phyloP scores from a whole-genome alignment of 2,329 filamentous ascomycete genomes.

The Monilinia laxa region DNA sequence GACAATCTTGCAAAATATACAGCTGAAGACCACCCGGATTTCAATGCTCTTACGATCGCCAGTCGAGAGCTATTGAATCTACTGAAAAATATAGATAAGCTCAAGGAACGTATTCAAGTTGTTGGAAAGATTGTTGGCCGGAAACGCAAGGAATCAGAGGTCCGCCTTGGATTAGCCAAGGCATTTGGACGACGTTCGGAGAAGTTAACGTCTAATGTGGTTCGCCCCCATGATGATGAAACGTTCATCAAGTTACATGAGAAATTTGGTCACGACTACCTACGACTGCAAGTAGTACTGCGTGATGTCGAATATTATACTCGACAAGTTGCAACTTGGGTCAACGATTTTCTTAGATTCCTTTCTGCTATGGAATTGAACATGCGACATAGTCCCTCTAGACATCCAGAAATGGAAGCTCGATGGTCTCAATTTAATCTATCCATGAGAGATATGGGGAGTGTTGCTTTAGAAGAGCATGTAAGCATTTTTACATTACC shows the following conservation, averaged over 20 bases:
- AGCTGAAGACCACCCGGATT: constrained; percentile 79
- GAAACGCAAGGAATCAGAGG: constrained; percentile 85
- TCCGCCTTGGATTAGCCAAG: constrained; percentile 79
- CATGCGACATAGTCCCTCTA: constrained; percentile 73
- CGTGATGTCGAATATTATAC: constrained; percentile 93
- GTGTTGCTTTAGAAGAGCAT: constrained; percentile 80
- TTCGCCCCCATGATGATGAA: constrained; percentile 69
- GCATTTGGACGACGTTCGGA: constrained; percentile 74
- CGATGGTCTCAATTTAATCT: constrained; percentile 93
- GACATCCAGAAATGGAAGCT: constrained; percentile 81
- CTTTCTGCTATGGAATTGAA: constrained; percentile 80
- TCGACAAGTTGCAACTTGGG: constrained; percentile 74
- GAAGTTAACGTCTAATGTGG: constrained; percentile 64
- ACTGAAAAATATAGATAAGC: constrained; percentile 85
- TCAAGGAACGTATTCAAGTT: constrained; percentile 91
- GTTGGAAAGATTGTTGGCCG: constrained; percentile 83
- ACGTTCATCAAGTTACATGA: constrained; percentile 80
- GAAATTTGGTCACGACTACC: constrained; percentile 87
- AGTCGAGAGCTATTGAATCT: constrained; percentile 60
- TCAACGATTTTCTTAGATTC: constrained; percentile 78
- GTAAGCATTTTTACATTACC: constrained; percentile 49
- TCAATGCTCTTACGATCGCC: constrained; percentile 57
- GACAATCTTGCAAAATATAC: constrained; percentile 78
- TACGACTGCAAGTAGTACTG: constrained; percentile 81
- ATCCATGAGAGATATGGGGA: constrained; percentile 81